phyloP scores from a whole-genome alignment of 768 basidiomycete species.

The Leucocoprinus leucothites region DNA sequence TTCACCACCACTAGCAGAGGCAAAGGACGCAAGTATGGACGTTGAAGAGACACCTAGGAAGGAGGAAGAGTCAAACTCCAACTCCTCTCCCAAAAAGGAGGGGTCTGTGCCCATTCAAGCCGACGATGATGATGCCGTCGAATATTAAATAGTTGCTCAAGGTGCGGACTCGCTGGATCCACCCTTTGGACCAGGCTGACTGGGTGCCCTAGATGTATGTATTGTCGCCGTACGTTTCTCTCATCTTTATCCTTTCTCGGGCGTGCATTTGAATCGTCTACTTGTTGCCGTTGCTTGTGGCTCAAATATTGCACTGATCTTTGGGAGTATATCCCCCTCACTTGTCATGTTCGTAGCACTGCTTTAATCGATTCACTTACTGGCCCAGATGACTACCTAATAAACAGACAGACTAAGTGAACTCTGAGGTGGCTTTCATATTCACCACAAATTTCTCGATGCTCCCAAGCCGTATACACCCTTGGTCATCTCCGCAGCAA shows the following conservation, averaged over 20 bases:
- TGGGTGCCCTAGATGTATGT: constrained; percentile 2
- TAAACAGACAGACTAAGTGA: too few species aligned
- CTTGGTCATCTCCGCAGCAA: too few species aligned
- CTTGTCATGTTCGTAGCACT: constrained; percentile 3
- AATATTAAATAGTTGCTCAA: constrained; percentile 49
- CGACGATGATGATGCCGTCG: constrained; percentile 80
- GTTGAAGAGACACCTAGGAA: constrained; percentile 32
- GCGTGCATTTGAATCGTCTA: constrained; percentile 12
- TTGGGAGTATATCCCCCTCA: not conserved
- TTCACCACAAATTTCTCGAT: too few species aligned
- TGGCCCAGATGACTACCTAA: too few species aligned
- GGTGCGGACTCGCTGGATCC: constrained; percentile 3
- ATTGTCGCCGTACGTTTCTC: constrained; percentile 27
- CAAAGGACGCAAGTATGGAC: constrained; percentile 33
- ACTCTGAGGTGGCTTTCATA: too few species aligned
- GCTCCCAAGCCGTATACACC: too few species aligned
- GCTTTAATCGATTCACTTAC: too few species aligned
- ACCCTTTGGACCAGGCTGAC: not conserved
- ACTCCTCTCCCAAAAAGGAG: constrained; percentile 40
- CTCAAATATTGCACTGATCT: not conserved
- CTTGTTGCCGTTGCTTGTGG: not conserved
- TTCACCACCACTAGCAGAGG: not conserved
- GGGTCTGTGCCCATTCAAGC: constrained; percentile 52
- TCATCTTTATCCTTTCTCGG: constrained; percentile 16
- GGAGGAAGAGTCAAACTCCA: constrained; percentile 32